A percentile compares a stretch with the other conserved stretches of the same genome.
Conservation (phyloP, 202 grass and related monocot genomes). For the Bolboschoenoplectus hybrid region DNA sequence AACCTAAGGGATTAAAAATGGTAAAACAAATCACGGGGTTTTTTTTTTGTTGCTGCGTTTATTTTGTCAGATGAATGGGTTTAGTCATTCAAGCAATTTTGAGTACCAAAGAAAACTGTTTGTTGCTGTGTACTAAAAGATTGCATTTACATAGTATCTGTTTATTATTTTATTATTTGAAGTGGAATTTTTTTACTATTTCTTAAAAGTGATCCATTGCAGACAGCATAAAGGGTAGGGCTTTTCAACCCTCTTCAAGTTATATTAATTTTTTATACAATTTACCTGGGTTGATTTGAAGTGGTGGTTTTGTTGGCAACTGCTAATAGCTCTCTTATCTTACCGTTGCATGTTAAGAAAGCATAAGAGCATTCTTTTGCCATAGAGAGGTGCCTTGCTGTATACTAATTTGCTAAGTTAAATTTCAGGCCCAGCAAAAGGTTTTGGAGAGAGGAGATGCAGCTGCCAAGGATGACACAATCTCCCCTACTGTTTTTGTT, state of each 20-base stretch:
- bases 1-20: background rate
- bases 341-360: background rate
- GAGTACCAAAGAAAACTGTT: background rate
- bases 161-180: background rate
- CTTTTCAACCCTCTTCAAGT: background rate
- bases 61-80: constrained; percentile 1
- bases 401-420: constrained; percentile 31
- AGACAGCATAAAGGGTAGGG: background rate
- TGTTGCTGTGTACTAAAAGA: constrained; percentile 14
- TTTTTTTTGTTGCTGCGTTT: background rate
- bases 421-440: constrained; percentile 76
- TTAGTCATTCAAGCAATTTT: constrained; percentile 19
- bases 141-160: background rate
- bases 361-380: background rate
- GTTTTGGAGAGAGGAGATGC: constrained; percentile 64
- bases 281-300: background rate
- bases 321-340: background rate
- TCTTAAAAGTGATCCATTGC: background rate
- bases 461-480: constrained; percentile 55
- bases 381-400: background rate
- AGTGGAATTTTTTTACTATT: background rate
- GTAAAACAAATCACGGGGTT: background rate
- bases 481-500: constrained; percentile 66
- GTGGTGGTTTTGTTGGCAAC: constrained; percentile 6
- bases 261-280: constrained; percentile 4